These are phyloP conservation scores for Arctium minus DNA, from an alignment of 129 eudicot genomes.

Conservation along the genomic window DNA sequence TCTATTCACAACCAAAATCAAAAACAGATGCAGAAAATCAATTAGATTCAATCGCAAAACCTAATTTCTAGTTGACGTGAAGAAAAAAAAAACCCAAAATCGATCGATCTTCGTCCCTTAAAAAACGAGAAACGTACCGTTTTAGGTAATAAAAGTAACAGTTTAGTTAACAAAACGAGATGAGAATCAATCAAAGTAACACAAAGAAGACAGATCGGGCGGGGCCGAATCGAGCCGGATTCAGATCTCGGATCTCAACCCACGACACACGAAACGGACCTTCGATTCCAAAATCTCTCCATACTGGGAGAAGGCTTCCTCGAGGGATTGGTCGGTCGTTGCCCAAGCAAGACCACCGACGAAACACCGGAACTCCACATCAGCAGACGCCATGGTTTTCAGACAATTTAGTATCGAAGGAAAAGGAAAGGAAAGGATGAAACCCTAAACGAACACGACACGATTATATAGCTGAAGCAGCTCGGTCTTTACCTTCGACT, in stretches of 20 bases:
- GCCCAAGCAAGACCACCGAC: constrained; percentile 97
- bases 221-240: constrained; percentile 29
- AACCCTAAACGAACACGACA: constrained; percentile 4
- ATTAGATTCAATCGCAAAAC: constrained; percentile 16
- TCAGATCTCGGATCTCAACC: constrained; percentile 40
- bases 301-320: constrained; percentile 62
- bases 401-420: not conserved
- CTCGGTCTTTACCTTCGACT: not conserved
- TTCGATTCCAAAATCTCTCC: constrained; percentile 81
- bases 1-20: constrained; percentile 28
- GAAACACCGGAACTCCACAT: constrained; percentile 72
- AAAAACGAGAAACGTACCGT: constrained; percentile 73
- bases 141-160: constrained; percentile 35
- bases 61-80: not conserved
- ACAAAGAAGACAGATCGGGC: constrained; percentile 31
- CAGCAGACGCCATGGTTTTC: constrained; percentile 50
- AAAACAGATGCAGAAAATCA: not conserved
- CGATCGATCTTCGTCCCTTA: constrained; percentile 49
- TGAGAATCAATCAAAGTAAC: constrained; percentile 38
- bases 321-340: constrained; percentile 63
- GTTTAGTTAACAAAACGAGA: constrained; percentile 19
- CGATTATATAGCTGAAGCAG: constrained; percentile 20
- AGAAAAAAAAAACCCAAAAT: constrained; percentile 6
- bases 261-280: constrained; percentile 62
- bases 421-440: constrained; percentile 1